phyloP scores from a whole-genome alignment of 768 basidiomycete genomes.

The Amanita subjunquillea region DNA sequence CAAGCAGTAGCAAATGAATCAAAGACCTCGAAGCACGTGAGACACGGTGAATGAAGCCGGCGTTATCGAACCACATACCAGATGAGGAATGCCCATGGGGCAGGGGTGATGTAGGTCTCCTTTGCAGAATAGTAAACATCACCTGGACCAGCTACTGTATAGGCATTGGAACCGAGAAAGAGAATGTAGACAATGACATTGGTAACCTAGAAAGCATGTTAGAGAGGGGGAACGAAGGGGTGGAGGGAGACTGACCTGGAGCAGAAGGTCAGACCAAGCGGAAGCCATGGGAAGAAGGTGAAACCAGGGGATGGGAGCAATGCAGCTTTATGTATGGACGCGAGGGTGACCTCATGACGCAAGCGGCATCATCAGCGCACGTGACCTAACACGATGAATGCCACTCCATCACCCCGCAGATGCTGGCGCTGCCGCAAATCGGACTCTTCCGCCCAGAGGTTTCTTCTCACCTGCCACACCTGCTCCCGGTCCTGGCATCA shows the following conservation, averaged over 20 bases:
- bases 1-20: constrained; percentile 85
- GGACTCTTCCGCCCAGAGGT: constrained; percentile 15
- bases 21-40: constrained; percentile 45
- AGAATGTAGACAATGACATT: constrained; percentile 79
- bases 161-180: constrained; percentile 87
- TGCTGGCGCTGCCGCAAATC: constrained; percentile 15
- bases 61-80: constrained; percentile 38
- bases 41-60: constrained; percentile 1
- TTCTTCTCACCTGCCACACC: constrained; percentile 21
- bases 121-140: constrained; percentile 65
- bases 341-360: constrained; percentile 1
- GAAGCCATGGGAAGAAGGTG: constrained; percentile 31
- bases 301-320: neutral
- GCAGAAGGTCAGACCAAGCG: constrained; percentile 70
- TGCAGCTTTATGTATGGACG: neutral
- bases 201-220: constrained; percentile 33
- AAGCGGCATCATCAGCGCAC: constrained; percentile 4
- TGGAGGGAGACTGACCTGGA: constrained; percentile 39
- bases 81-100: constrained; percentile 85
- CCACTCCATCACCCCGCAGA: constrained; percentile 4
- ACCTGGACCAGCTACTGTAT: constrained; percentile 69
- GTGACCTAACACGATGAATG: constrained; percentile 1
- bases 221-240: neutral
- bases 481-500: constrained; percentile 27
- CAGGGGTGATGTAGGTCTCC: constrained; percentile 92